A percentile compares a stretch with the other conserved stretches of the same genome.
Evolutionary conservation across 805 yeast species (phyloP).

Genomic region (Lipomyces starkeyi): DNA sequence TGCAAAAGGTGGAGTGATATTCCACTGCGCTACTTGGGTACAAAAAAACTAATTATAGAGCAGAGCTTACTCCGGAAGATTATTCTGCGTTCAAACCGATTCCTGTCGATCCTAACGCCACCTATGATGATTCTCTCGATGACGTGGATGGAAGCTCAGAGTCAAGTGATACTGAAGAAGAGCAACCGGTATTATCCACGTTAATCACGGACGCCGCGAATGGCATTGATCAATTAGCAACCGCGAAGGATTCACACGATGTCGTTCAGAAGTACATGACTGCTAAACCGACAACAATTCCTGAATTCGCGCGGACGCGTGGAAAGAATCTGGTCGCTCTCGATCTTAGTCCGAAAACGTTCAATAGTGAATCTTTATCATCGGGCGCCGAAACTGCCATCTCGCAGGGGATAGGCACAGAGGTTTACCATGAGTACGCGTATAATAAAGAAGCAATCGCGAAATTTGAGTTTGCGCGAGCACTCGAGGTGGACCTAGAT

Average conservation of each 20-base stretch:
- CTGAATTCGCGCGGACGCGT: neutral
- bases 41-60: neutral
- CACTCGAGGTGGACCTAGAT: neutral
- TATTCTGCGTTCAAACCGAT: neutral
- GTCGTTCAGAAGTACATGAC: neutral
- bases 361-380: neutral
- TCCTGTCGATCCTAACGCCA: neutral
- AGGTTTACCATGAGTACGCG: neutral
- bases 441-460: neutral
- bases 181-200: neutral
- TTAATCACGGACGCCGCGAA: neutral
- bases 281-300: neutral
- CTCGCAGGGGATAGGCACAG: neutral
- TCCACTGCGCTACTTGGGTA: neutral
- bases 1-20: neutral
- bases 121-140: neutral
- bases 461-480: neutral
- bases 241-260: neutral
- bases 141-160: neutral
- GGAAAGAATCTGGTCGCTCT: neutral
- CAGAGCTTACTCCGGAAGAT: neutral
- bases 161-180: neutral
- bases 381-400: neutral
- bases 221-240: neutral
- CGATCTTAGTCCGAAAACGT: neutral